Conservation (phyloP, 2,329 filamentous ascomycete species). For the Trichoderma sp. region DNA sequence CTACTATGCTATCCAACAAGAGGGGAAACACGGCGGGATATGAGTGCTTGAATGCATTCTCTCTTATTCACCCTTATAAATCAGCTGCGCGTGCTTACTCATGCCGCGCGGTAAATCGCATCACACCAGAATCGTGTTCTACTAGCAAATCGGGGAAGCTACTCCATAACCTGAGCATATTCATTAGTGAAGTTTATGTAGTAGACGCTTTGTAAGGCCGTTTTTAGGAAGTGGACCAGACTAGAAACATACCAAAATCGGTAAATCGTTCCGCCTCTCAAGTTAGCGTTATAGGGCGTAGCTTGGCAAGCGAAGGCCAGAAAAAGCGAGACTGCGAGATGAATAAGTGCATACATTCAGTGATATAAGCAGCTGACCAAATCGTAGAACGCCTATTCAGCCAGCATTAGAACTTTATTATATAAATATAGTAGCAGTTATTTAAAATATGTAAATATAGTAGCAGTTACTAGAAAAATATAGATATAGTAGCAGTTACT, state of each 20-base stretch:
- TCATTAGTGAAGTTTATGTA: neutral
- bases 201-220: neutral
- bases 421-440: too few relatives aligned
- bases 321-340: too few relatives aligned
- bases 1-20: neutral
- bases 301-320: neutral
- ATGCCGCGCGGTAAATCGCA: constrained; percentile 9
- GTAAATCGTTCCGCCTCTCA: neutral
- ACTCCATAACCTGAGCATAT: neutral
- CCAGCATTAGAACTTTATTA: too few relatives aligned
- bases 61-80: neutral
- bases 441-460: too few relatives aligned
- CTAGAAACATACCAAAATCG: neutral
- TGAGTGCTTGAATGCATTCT: neutral
- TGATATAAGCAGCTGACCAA: too few relatives aligned
- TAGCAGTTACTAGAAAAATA: too few relatives aligned
- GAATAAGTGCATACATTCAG: too few relatives aligned
- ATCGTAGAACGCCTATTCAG: too few relatives aligned
- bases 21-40: neutral
- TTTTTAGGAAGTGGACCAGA: neutral
- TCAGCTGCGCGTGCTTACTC: neutral
- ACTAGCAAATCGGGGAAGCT: neutral
- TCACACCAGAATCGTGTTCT: neutral
- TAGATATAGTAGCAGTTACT: too few relatives aligned
- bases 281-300: neutral